phyloP scores from a whole-genome alignment of 371 early-diverging fungal genomes.

The Syncephalis plumigaleata region DNA sequence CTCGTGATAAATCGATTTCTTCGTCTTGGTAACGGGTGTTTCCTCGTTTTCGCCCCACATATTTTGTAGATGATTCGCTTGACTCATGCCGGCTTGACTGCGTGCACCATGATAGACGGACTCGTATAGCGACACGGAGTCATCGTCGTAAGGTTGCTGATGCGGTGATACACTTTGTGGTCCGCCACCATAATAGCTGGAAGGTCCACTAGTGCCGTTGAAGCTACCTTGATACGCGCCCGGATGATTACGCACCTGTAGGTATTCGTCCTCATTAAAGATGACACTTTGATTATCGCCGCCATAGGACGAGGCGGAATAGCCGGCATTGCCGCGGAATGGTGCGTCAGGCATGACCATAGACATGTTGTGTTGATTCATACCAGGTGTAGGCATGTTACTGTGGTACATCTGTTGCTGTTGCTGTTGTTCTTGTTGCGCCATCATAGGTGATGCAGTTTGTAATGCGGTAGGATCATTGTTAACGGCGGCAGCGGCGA shows the following conservation, averaged over 20 bases:
- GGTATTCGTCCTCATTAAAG: too few species aligned
- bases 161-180: neutral
- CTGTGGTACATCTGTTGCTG: neutral
- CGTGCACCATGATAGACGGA: neutral
- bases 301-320: too few species aligned
- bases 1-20: slow-evolving; percentile 22
- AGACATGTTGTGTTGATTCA: neutral
- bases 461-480: too few species aligned
- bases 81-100: neutral
- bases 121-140: neutral
- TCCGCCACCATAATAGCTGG: neutral
- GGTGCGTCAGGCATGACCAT: neutral
- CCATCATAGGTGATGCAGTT: slow-evolving; percentile 3
- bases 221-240: too few species aligned
- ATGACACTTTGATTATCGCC: too few species aligned
- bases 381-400: neutral
- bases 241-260: too few species aligned
- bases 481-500: neutral
- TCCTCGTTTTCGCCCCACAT: slow-evolving; percentile 3
- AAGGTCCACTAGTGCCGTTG: too few species aligned
- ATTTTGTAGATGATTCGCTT: neutral
- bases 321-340: too few species aligned
- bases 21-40: slow-evolving; percentile 7
- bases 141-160: neutral
- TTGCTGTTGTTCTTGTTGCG: neutral